These are phyloP conservation scores for Paraphoma sp. DNA, from an alignment of 2,329 filamentous ascomycete genomes.

Conservation along the genomic window DNA sequence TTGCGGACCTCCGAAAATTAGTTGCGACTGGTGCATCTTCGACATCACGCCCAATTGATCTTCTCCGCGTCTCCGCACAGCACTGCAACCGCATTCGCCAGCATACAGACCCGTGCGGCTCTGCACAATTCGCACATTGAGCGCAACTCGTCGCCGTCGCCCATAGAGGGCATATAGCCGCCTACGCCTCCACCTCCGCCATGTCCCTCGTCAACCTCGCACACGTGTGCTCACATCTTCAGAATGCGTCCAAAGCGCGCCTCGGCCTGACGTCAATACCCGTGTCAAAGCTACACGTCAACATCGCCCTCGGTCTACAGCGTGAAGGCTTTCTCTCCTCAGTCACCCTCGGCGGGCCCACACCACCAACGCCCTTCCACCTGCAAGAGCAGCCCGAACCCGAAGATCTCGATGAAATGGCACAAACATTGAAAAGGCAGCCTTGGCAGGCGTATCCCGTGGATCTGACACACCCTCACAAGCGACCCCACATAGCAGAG, in stretches of 20 bases:
- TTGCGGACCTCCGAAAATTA: constrained; percentile 43
- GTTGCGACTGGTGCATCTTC: constrained; percentile 21
- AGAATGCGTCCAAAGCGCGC: constrained; percentile 85
- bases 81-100: constrained; percentile 4
- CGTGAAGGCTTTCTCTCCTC: constrained; percentile 81
- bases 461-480: neutral
- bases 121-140: neutral
- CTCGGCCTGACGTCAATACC: constrained; percentile 84
- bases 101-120: neutral
- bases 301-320: constrained; percentile 77
- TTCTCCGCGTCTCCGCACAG: constrained; percentile 7
- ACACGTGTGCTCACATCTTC: constrained; percentile 87
- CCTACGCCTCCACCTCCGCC: constrained; percentile 25
- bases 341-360: constrained; percentile 75
- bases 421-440: constrained; percentile 48
- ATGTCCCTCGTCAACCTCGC: constrained; percentile 80
- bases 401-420: constrained; percentile 37
- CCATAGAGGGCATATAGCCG: constrained; percentile 35
- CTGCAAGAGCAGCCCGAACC: constrained; percentile 39
- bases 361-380: constrained; percentile 52
- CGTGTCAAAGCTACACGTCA: constrained; percentile 80
- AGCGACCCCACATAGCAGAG: too few species aligned
- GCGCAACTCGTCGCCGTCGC: constrained; percentile 8
- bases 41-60: constrained; percentile 32
- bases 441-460: constrained; percentile 46